Base-by-base conservation (phyloP, 495 filamentous ascomycete genomes). In the Xylaria curta region DNA sequence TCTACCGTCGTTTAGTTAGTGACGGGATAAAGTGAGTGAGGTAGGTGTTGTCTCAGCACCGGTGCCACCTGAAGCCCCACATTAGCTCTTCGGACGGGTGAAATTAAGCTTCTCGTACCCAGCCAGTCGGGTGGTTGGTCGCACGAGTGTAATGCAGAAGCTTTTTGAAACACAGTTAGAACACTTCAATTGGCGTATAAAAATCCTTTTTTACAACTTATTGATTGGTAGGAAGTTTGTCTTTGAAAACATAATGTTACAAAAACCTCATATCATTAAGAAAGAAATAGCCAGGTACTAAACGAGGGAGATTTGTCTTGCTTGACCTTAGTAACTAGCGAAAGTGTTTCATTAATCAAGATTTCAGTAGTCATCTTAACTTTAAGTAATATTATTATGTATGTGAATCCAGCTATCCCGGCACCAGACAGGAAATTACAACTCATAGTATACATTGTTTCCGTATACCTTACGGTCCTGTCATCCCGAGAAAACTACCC, bases 21-120 rank as follows among this genome's bases (percentile, higher is more conserved):
- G 42, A 65, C 33, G 26, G 15, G 21, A 44, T 62, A 36, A 38
- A 36, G 31, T 0, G 38, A 26, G 36, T 1, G 5, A 13, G n/a
- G n/a, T n/a, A 8, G 36, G 36, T 8, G 31, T 60, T 60, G 15
- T 42, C 60, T 26, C 9, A n/a, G 36, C 42, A 33, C 21, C 49
- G 26, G n/a, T 17, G 24, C n/a, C 62, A 33, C 62, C 42, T 46
- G 62, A 17, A 17, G 62, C 62, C 62, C 62, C 40, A 49, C 62
- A 63, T 66, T 28, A 13, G 4, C 21, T 62, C 21, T 12, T 31
- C 10, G 28, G 15, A 59, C 26, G 26, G 6, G 36, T 64, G n/a
- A 26, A 46, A 44, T 31, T 15, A 44, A n/a, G 36, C 36, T 54
- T 54, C 51, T n/a, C 5, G 19, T 49, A 49, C 46, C 46, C 13